Conservation (phyloP, 225 moss, liverwort and hornwort genomes). For the Straminergon stramineum region DNA sequence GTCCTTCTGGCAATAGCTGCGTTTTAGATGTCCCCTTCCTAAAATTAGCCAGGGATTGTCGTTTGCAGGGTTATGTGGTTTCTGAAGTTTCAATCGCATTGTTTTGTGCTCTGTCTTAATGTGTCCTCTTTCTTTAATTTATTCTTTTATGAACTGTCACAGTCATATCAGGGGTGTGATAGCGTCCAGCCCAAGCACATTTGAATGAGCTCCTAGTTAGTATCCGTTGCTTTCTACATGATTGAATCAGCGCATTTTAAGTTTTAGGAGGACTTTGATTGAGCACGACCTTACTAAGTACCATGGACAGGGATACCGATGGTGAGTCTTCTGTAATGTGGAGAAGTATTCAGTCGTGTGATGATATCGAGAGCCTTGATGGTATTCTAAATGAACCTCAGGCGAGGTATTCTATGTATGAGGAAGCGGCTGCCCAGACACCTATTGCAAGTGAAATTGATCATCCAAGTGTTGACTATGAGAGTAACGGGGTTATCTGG, state of each 20-base stretch:
- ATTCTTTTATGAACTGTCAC: neutral
- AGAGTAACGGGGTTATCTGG: conserved; percentile 67
- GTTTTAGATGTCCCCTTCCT: neutral
- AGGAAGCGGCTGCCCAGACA: conserved; percentile 23
- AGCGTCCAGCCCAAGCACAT: neutral
- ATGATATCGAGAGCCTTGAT: conserved; percentile 44
- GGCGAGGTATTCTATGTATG: conserved; percentile 39
- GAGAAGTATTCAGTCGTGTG: conserved; percentile 31
- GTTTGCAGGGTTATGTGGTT: neutral
- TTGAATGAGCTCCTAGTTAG: neutral
- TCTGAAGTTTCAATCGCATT: neutral
- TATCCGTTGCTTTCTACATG: neutral
- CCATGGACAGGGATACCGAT: conserved; percentile 33
- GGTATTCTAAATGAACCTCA: conserved; percentile 28
- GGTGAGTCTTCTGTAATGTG: conserved; percentile 29
- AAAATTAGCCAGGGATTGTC: neutral
- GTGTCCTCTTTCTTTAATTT: neutral
- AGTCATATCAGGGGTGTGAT: neutral
- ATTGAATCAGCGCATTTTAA: neutral
- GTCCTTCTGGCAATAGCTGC: neutral
- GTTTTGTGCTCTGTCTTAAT: neutral
- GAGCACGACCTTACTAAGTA: conserved; percentile 4
- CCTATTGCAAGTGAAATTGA: conserved; percentile 21
- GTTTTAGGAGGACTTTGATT: neutral
- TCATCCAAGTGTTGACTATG: conserved; percentile 47